Percentiles rank a stretch among this genome's conserved stretches.
Evolutionary conservation across 2,329 filamentous ascomycete species (phyloP).

Genomic region (Madurella fahalii): DNA sequence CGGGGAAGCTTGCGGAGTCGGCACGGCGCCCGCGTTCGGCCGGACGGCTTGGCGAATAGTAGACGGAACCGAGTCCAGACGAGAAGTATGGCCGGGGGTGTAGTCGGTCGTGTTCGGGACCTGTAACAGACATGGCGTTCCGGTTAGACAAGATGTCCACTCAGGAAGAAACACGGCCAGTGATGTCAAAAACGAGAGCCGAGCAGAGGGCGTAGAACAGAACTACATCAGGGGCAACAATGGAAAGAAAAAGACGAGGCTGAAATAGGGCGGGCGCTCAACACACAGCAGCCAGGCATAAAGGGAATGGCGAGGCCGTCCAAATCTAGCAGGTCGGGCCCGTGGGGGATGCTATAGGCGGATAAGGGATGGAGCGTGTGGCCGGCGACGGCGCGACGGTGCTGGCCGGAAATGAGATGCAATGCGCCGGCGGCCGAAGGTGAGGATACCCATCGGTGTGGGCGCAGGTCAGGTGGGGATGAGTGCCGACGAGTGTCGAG

Average conservation of each 20-base stretch:
- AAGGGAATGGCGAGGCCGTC: constrained; percentile 17
- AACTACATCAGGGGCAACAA: constrained; percentile 1
- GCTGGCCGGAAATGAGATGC: constrained; percentile 22
- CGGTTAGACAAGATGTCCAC: constrained; percentile 19
- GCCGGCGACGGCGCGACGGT: constrained; percentile 15
- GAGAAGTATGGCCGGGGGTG: constrained; percentile 22
- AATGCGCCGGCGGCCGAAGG: constrained; percentile 17
- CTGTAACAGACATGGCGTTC: constrained; percentile 21
- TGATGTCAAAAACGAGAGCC: background rate
- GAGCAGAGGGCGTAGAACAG: constrained; percentile 4
- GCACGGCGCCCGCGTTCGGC: constrained; percentile 24
- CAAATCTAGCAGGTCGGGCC: constrained; percentile 16
- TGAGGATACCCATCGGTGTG: constrained; percentile 19
- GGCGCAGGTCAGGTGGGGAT: constrained; percentile 16
- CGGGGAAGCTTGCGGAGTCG: constrained; percentile 30
- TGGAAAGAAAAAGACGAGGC: background rate
- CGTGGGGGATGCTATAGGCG: constrained; percentile 17
- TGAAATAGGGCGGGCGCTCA: constrained; percentile 2
- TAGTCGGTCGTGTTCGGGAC: constrained; percentile 25
- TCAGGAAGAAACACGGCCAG: constrained; percentile 12
- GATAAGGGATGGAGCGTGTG: constrained; percentile 22
- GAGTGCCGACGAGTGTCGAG: constrained; percentile 16
- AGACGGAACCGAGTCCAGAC: constrained; percentile 26
- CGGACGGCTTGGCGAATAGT: constrained; percentile 26
- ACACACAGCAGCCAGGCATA: constrained; percentile 26